Percentiles rank a stretch among this genome's conserved stretches.
Conservation (phyloP, 1,139 yeast genomes). For the Suhomyces bolitotheri region DNA sequence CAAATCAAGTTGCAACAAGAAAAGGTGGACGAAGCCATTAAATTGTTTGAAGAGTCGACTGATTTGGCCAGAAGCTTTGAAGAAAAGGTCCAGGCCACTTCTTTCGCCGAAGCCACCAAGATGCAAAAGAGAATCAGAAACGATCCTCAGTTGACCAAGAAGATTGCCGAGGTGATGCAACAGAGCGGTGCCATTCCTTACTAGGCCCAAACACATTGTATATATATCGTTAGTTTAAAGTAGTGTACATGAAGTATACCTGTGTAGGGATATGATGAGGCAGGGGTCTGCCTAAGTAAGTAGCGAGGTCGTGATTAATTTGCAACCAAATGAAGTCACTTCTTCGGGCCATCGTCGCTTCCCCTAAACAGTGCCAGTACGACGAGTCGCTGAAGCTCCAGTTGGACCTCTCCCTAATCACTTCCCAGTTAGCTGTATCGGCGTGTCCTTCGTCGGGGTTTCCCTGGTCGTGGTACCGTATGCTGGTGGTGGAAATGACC, state of each 20-base stretch:
- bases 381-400: constrained; percentile 21
- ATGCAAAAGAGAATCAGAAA: constrained; percentile 71
- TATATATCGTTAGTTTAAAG: constrained; percentile 5
- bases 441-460: constrained; percentile 64
- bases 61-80: constrained; percentile 78
- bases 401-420: constrained; percentile 66
- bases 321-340: constrained; percentile 11
- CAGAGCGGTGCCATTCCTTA: constrained; percentile 22
- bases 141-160: constrained; percentile 58
- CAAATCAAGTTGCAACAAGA: constrained; percentile 86
- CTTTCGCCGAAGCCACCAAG: constrained; percentile 89
- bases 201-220: constrained; percentile 9
- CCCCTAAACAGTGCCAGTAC: constrained; percentile 26
- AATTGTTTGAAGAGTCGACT: constrained; percentile 79
- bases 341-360: constrained; percentile 23
- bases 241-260: not conserved
- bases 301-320: not conserved
- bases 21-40: constrained; percentile 78
- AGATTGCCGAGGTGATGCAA: constrained; percentile 48
- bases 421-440: constrained; percentile 62
- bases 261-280: not conserved
- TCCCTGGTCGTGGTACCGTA: constrained; percentile 53
- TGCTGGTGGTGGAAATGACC: constrained; percentile 53
- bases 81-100: constrained; percentile 89
- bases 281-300: too few species aligned